phyloP scores from a whole-genome alignment of 2,329 filamentous ascomycete genomes.

The Madurella fahalii region DNA sequence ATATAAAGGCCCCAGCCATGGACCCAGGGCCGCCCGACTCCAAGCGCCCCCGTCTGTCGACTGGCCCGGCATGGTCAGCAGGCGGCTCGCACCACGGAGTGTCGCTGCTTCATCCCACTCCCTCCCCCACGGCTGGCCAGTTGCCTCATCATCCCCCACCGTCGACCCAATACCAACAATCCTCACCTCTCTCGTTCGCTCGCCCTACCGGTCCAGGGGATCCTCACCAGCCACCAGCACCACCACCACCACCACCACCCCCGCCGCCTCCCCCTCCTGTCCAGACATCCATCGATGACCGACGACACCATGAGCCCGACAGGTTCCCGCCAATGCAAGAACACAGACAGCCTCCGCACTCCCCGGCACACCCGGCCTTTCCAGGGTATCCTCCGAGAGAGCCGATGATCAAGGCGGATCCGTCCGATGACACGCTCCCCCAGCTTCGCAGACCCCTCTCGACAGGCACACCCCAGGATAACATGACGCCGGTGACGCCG shows the following conservation, averaged over 20 bases:
- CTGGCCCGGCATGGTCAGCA: conserved; percentile 44
- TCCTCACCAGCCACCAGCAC: conserved; percentile 22
- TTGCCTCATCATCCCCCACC: conserved; percentile 37
- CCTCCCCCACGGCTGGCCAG: conserved; percentile 31
- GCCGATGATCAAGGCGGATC: conserved; percentile 54
- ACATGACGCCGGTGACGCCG: conserved; percentile 33
- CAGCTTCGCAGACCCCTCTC: conserved; percentile 50
- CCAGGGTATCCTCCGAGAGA: conserved; percentile 46
- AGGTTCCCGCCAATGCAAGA: conserved; percentile 53
- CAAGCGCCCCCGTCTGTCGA: conserved; percentile 56
- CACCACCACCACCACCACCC: conserved; percentile 30
- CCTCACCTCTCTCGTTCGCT: conserved; percentile 34
- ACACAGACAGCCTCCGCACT: conserved; percentile 40
- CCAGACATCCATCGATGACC: conserved; percentile 44
- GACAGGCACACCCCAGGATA: conserved; percentile 40
- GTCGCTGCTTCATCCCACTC: conserved; percentile 45
- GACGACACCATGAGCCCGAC: conserved; percentile 55
- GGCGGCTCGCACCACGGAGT: conserved; percentile 44
- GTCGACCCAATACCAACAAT: conserved; percentile 37
- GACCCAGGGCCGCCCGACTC: conserved; percentile 55
- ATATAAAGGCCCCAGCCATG: conserved; percentile 51
- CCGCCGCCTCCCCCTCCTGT: conserved; percentile 18
- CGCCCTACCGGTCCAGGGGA: conserved; percentile 32
- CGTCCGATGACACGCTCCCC: conserved; percentile 39
- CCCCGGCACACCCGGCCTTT: conserved; percentile 29